A percentile compares a stretch with the other conserved stretches of the same genome.
These are phyloP conservation scores for Cicer arietinum DNA, from an alignment of 306 rosid species.

Conservation along the genomic window DNA sequence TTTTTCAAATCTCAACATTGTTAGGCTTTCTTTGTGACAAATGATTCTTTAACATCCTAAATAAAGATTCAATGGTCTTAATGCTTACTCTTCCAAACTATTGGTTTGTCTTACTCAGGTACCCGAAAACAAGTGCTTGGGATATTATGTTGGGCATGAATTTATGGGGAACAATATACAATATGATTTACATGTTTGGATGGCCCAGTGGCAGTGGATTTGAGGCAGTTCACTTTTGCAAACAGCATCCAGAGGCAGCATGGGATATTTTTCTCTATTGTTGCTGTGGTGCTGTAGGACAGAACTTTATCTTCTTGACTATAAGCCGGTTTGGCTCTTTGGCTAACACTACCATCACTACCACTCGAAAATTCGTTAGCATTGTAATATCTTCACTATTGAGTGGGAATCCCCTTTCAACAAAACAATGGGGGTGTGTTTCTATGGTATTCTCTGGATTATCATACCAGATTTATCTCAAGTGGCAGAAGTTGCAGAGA, in stretches of 20 bases:
- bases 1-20: constrained; percentile 17
- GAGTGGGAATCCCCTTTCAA: constrained; percentile 92
- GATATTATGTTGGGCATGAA: constrained; percentile 97
- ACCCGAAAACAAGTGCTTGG: constrained; percentile 97
- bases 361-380: constrained; percentile 97
- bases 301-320: constrained; percentile 93
- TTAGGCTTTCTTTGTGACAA: constrained; percentile 21
- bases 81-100: constrained; percentile 21
- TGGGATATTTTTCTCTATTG: constrained; percentile 90
- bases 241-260: constrained; percentile 86
- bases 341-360: constrained; percentile 94
- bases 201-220: constrained; percentile 81
- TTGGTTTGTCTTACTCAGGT: constrained; percentile 58
- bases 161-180: constrained; percentile 96
- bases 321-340: constrained; percentile 94
- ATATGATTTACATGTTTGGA: constrained; percentile 87
- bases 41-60: constrained; percentile 9
- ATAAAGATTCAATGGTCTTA: constrained; percentile 4
- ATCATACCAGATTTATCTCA: constrained; percentile 92
- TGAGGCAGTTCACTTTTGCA: constrained; percentile 84
- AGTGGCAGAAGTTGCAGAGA: constrained; percentile 87
- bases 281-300: constrained; percentile 98
- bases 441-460: constrained; percentile 90
- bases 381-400: constrained; percentile 89
- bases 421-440: constrained; percentile 95